A percentile compares a stretch with the other conserved stretches of the same genome.
These are phyloP conservation scores for Lichtheimia ramosa DNA, from an alignment of 371 early-diverging fungal genomes.

Conservation along the genomic window DNA sequence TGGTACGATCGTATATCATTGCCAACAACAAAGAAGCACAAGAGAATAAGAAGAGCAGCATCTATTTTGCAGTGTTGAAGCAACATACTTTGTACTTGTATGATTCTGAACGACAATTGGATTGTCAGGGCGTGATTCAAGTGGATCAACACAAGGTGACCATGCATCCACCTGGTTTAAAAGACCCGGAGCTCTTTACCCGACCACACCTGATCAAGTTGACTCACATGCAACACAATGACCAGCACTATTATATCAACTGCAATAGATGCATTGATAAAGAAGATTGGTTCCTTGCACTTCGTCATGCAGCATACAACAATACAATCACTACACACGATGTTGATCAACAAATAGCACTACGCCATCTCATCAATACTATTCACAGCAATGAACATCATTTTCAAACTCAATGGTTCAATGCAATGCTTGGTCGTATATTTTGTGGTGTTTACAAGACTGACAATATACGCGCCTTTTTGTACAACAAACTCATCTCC, in stretches of 20 bases:
- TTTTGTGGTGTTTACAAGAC: constrained; percentile 75
- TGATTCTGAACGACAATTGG: constrained; percentile 77
- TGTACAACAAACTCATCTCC: constrained; percentile 66
- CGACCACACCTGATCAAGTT: constrained; percentile 56
- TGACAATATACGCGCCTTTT: constrained; percentile 53
- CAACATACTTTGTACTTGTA: constrained; percentile 82
- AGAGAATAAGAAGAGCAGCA: constrained; percentile 32
- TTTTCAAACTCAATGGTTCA: constrained; percentile 82
- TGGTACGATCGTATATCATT: constrained; percentile 40
- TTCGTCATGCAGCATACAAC: constrained; percentile 48
- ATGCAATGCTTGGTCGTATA: constrained; percentile 83
- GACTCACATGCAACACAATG: constrained; percentile 11
- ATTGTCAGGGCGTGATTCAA: constrained; percentile 77
- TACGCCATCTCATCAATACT: constrained; percentile 54
- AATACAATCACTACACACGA: constrained; percentile 48
- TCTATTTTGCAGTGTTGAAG: constrained; percentile 77
- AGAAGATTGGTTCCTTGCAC: constrained; percentile 85
- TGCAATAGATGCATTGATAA: constrained; percentile 71
- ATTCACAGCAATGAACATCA: constrained; percentile 67
- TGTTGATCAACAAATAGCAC: constrained; percentile 31
- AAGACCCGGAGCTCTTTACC: constrained; percentile 61
- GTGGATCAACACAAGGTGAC: constrained; percentile 66
- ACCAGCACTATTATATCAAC: constrained; percentile 50
- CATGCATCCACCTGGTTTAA: constrained; percentile 61
- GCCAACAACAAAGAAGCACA: constrained; percentile 1